Base-by-base conservation (phyloP, 2,329 filamentous ascomycete genomes). In the Fusarium azukiicola region DNA sequence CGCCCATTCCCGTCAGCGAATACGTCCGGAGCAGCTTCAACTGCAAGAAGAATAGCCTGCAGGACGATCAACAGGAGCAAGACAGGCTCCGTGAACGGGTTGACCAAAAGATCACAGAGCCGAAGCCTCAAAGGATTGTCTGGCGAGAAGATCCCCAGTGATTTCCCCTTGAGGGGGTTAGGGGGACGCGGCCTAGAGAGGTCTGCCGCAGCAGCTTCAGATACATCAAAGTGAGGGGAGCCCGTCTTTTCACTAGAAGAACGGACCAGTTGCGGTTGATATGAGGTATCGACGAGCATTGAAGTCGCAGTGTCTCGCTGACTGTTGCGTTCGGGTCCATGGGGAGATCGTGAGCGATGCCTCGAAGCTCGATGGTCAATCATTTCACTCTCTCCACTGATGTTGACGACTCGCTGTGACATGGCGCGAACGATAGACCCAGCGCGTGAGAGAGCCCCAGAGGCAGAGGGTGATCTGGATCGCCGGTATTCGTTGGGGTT, bases 381-480 rank as follows among this genome's bases (percentile, higher is more conserved):
- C 27, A 96, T 89, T 81, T 99, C 96, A 8, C 95, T 95, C 83
- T 99, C 98, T 84, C 98, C 98, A 87, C 97, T 98, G 82, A 99
- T 93, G 84, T 99, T 99, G 84, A 99, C 98, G 72, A 99, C 97
- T 89, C 98, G 96, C 88, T 99, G 97, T 44, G 98, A 99, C 94
- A 99, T 98, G 76, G 94, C 94, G 79, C 95, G 93, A 87, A 97
- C 93, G 81, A 97, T 96, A 13, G 95, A 96, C 58, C 95, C 93
- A 75, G 96, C 95, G 80, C 94, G 91, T 36, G 92, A 93, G 69
- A 97, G 86, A 23, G 95, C 95, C 38, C 92, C 92, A 16, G 93
- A 91, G 13, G 92, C 91, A 23, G 94, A 94, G 4, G 93, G 90
- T 4, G 95, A 94, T 50, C 94, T 90, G 56, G 95, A 95, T 58